Conservation (phyloP, 768 basidiomycete genomes). For the Asterophora parasitica region DNA sequence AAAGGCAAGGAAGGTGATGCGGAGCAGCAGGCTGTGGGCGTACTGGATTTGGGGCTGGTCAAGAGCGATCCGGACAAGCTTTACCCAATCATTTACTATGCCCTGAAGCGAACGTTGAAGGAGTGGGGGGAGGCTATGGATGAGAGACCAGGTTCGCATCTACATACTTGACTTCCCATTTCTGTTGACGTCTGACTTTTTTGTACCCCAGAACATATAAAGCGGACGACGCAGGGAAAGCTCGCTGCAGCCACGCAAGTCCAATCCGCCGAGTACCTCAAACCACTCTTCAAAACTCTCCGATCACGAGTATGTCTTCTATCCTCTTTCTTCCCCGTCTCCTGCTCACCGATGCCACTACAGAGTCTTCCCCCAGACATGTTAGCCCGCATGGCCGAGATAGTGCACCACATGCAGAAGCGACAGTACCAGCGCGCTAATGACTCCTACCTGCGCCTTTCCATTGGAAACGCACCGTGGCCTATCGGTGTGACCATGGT, state of each 20-base stretch:
- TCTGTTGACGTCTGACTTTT: constrained; percentile 5
- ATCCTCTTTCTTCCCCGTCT: not conserved
- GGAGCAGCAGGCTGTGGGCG: constrained; percentile 44
- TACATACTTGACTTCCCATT: not conserved
- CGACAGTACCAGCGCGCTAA: constrained; percentile 95
- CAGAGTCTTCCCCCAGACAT: constrained; percentile 82
- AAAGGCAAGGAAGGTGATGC: constrained; percentile 68
- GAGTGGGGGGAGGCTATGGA: constrained; percentile 98
- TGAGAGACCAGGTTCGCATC: constrained; percentile 73
- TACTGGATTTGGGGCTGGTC: constrained; percentile 76
- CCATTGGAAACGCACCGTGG: constrained; percentile 99
- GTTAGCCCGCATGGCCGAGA: constrained; percentile 82
- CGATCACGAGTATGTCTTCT: constrained; percentile 76
- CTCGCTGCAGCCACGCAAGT: constrained; percentile 92
- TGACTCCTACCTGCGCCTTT: constrained; percentile 93
- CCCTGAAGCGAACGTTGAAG: constrained; percentile 85
- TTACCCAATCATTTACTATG: constrained; percentile 96
- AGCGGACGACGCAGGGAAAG: constrained; percentile 87
- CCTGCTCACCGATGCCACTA: not conserved
- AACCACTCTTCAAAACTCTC: constrained; percentile 90
- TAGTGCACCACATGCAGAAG: constrained; percentile 94
- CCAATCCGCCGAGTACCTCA: constrained; percentile 94
- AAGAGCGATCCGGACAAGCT: constrained; percentile 93
- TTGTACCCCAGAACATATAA: constrained; percentile 60
- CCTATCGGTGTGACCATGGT: constrained; percentile 99